Percentiles rank a stretch among this genome's conserved stretches.
Conservation (phyloP, 805 yeast genomes). For the Ogataea nonfermentans region DNA sequence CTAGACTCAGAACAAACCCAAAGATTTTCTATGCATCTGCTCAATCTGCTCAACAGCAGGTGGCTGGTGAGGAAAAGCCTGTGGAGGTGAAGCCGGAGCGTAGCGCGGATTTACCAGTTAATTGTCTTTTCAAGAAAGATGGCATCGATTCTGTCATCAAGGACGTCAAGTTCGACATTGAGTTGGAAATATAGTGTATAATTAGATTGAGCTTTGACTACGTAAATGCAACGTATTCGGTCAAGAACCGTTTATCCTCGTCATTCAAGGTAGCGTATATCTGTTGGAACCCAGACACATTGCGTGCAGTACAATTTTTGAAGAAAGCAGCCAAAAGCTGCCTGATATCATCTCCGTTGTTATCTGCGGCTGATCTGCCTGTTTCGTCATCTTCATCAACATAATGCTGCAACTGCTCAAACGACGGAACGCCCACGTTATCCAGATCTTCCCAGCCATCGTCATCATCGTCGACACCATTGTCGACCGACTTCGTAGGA, state of each 20-base stretch:
- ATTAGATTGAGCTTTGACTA: constrained; percentile 5
- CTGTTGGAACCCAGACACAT: constrained; percentile 49
- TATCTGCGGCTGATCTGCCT: constrained; percentile 31
- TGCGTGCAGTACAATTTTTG: constrained; percentile 50
- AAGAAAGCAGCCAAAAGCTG: constrained; percentile 50
- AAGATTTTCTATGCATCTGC: constrained; percentile 67
- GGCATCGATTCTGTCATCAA: constrained; percentile 34
- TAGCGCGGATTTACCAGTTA: constrained; percentile 37
- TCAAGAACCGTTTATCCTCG: constrained; percentile 50
- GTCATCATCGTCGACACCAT: constrained; percentile 40
- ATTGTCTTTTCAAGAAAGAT: constrained; percentile 27
- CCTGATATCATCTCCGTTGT: constrained; percentile 32
- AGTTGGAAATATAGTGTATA: constrained; percentile 20
- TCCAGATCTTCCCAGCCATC: constrained; percentile 79
- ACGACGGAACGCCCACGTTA: constrained; percentile 60
- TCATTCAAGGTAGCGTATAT: constrained; percentile 49
- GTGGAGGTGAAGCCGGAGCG: constrained; percentile 38
- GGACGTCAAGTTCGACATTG: constrained; percentile 29
- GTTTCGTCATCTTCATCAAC: constrained; percentile 36
- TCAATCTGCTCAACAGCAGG: constrained; percentile 52
- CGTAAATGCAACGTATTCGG: constrained; percentile 40
- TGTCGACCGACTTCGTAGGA: constrained; percentile 12
- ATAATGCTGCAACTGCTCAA: constrained; percentile 59
- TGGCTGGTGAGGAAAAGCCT: constrained; percentile 43
- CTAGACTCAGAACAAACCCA: constrained; percentile 84